A percentile compares a stretch with the other conserved stretches of the same genome.
These are phyloP conservation scores for Xylaria sp. DNA, from an alignment of 2,329 filamentous ascomycete genomes.

Conservation along the genomic window DNA sequence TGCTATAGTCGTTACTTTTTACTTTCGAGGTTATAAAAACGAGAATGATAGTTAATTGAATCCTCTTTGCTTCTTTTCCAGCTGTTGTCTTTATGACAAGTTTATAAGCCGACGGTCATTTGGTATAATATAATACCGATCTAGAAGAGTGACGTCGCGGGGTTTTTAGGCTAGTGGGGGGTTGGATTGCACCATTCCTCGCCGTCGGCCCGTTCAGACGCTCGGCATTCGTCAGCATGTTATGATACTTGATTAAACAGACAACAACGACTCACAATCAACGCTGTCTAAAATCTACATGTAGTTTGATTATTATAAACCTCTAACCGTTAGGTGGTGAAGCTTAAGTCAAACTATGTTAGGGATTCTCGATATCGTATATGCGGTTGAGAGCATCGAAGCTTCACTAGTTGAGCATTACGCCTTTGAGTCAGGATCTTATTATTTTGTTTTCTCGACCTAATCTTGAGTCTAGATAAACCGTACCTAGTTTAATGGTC, in stretches of 20 bases:
- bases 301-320: background rate
- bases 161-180: conserved; percentile 44
- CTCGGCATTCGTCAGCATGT: conserved; percentile 30
- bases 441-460: background rate
- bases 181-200: conserved; percentile 32
- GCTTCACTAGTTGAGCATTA: conserved; percentile 11
- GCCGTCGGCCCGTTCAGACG: conserved; percentile 14
- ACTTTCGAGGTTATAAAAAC: background rate
- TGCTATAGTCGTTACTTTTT: background rate
- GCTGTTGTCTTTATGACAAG: background rate
- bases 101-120: conserved; percentile 1
- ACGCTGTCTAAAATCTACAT: background rate
- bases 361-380: background rate
- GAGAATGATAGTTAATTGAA: background rate
- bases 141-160: conserved; percentile 43
- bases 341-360: background rate
- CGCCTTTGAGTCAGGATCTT: background rate
- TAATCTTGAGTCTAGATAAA: conserved; percentile 14
- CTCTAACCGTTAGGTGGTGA: background rate
- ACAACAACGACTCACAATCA: conserved; percentile 3
- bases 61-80: conserved; percentile 2
- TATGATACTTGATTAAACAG: background rate
- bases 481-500: conserved; percentile 16
- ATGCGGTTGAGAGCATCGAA: background rate
- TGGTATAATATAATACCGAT: background rate